Base-by-base conservation (phyloP, 2,329 filamentous ascomycete species). In the Metarhizium rileyi region DNA sequence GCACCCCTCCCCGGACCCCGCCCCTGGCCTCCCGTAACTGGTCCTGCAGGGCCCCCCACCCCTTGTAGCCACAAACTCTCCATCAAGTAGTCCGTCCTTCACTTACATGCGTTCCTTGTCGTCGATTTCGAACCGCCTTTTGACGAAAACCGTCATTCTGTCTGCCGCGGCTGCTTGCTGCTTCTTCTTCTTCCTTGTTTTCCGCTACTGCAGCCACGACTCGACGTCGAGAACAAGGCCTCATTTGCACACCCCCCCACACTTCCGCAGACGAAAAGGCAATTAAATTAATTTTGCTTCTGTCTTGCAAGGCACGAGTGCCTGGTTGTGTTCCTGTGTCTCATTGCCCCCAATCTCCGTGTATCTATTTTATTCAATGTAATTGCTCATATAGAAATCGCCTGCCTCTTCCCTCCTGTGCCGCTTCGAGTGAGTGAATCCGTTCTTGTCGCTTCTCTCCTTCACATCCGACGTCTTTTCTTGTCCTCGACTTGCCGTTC, bases 261-360 rank as follows among this genome's bases (percentile, higher is more conserved):
- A 28, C 28, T 27, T 28, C 23, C 25, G 28, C 41, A 6, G 35
- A 20, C n/a, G 16, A 22, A 49, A 22, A 30, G 28, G 14, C n/a
- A n/a, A n/a, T n/a, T 27, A 16, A 41, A 33, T 5, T 36, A 33
- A 42, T 50, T 43, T 50, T 50, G 48, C 48, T 46, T 47, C 48
- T 50, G 36, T 47, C 44, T 23, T 22, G 48, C 46, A 46, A 28
- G 33, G 30, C 38, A 7, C 40, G 36, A 23, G 18, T 44, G 25
- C 36, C 36, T 40, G 33, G 42, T 27, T 23, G 23, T 27, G 30
- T 28, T 33, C 38, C 22, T 14, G 20, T 10, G 49, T 47, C 28
- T 47, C 7, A 20, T 38, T 20, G 35, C 26, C 38, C 38, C 38
- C 38, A 42, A 44, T 20, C 8, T 38, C 18, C 35, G 16, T 20